These are phyloP conservation scores for Coemansia sp. DNA, from an alignment of 192 early-diverging fungal genomes.

Conservation along the genomic window DNA sequence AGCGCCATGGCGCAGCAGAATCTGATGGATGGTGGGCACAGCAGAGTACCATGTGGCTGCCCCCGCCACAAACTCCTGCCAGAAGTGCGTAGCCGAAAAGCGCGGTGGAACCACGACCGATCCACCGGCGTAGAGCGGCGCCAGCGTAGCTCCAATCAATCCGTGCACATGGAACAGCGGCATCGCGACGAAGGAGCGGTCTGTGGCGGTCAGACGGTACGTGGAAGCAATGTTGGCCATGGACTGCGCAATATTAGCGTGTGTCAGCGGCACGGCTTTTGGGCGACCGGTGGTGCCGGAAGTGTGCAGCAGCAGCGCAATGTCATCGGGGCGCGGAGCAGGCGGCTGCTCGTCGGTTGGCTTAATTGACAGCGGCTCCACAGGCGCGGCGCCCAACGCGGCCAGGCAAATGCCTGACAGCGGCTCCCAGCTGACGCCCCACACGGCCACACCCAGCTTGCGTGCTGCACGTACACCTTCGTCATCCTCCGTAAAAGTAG, in stretches of 20 bases:
- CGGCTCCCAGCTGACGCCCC: conserved; percentile 56
- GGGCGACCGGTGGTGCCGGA: conserved; percentile 77
- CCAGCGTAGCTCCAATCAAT: conserved; percentile 69
- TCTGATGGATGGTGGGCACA: conserved; percentile 87
- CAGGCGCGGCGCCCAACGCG: conserved; percentile 21
- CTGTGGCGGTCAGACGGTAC: conserved; percentile 59
- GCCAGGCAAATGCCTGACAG: conserved; percentile 29
- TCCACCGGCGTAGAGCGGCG: conserved; percentile 69
- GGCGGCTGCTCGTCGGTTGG: not conserved
- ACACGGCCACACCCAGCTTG: conserved; percentile 54
- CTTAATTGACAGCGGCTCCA: conserved; percentile 16
- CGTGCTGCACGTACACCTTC: conserved; percentile 61
- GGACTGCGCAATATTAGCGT: conserved; percentile 68
- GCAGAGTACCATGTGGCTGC: conserved; percentile 71
- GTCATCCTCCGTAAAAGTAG: conserved; percentile 50
- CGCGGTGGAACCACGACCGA: conserved; percentile 67
- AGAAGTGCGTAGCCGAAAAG: conserved; percentile 72
- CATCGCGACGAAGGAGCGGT: conserved; percentile 77
- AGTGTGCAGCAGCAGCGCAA: conserved; percentile 77
- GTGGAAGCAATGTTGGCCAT: conserved; percentile 75
- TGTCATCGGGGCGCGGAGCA: conserved; percentile 54
- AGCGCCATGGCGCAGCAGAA: conserved; percentile 57
- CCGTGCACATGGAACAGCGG: conserved; percentile 88
- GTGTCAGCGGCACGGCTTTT: conserved; percentile 81
- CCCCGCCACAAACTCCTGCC: conserved; percentile 66